phyloP scores from a whole-genome alignment of 306 rosid genomes.

The Rosa rugosa region DNA sequence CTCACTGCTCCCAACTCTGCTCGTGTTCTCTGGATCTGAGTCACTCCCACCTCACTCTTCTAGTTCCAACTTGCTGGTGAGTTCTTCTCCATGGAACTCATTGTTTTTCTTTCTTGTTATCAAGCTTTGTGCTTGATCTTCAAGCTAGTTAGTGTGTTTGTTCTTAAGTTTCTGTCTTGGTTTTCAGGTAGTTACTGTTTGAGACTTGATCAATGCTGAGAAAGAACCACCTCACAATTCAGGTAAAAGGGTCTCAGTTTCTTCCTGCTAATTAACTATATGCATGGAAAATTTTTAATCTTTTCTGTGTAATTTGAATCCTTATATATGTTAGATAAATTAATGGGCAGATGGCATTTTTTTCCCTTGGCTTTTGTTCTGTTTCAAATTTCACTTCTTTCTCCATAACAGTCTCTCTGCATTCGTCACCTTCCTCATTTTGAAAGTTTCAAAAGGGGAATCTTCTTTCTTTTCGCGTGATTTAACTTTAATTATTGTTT shows the following conservation, averaged over 20 bases:
- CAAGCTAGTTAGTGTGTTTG: conserved; percentile 1
- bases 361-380: not conserved
- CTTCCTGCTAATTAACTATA: not conserved
- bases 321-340: not conserved
- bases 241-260: conserved; percentile 23
- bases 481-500: conserved; percentile 17
- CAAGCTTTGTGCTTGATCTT: conserved; percentile 14
- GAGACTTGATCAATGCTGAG: conserved; percentile 22
- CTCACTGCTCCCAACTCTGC: conserved; percentile 25
- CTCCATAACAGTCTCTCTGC: not conserved
- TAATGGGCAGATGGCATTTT: not conserved
- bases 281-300: not conserved
- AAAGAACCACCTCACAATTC: conserved; percentile 17
- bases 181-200: not conserved
- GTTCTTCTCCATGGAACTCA: conserved; percentile 12
- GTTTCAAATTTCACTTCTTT: not conserved
- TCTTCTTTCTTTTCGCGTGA: conserved; percentile 27
- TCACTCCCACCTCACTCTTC: conserved; percentile 32
- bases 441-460: conserved; percentile 37
- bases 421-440: conserved; percentile 17
- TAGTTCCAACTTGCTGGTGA: conserved; percentile 12
- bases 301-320: not conserved
- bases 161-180: not conserved
- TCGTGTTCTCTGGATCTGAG: conserved; percentile 48
- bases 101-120: conserved; percentile 17